Base-by-base conservation (phyloP, 2,329 filamentous ascomycete species). In the Botrytis byssoidea region DNA sequence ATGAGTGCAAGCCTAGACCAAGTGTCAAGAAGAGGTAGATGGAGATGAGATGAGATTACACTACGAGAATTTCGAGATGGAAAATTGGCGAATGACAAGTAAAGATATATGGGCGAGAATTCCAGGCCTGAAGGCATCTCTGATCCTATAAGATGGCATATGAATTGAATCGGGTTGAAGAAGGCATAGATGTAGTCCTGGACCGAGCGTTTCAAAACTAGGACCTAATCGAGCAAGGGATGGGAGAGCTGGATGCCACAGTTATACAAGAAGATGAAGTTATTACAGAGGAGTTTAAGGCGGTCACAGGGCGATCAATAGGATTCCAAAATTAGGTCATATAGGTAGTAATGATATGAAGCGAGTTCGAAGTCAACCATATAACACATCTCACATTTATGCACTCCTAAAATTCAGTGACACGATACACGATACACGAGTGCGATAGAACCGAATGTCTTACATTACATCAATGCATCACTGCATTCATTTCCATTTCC, bases 1-100 rank as follows among this genome's bases (percentile, higher is more conserved):
- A 91, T 66, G 89, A 91, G 80, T 88, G 89, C 67, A 90, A 88
- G 79, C 88, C 87, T 46, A 82, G 81, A 74, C 80, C 80, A 72
- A 81, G 77, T 65, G 80, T 81, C n/a, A 82, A 82, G 78, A 82
- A 82, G 78, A 76, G 81, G 74, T 82, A 81, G 73, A 74, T 59
- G 32, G 40, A 57, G 35, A 35, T 32, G 2, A 7, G 25, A 57
- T 22, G 8, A 18, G n/a, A 22, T 16, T 14, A n/a, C 14, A 66
- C 16, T n/a, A 35, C 12, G 44, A 44, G 51, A 37, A 69, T 63
- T 32, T 25, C 42, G 14, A 12, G 22, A 46, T 48, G 25, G 60
- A 64, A 69, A 35, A 37, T 37, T 35, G 32, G 32, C 25, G 40
- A 32, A 63, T 32, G 10, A 76, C 32, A 25, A 35, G 57, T 42